phyloP scores from a whole-genome alignment of 2,329 filamentous ascomycete species.

The Botrytis squamosa region DNA sequence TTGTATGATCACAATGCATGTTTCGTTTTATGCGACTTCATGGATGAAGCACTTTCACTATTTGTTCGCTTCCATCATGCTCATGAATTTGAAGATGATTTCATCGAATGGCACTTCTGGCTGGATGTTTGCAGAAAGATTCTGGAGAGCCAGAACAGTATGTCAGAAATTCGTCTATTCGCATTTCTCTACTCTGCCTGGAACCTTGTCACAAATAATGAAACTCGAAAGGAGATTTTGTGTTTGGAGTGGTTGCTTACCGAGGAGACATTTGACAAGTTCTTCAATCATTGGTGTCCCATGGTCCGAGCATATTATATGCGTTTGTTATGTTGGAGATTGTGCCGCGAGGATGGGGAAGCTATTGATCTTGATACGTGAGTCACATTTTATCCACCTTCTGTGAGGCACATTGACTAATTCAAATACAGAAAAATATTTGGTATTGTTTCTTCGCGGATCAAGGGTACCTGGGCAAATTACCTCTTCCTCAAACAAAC shows the following conservation, averaged over 20 bases:
- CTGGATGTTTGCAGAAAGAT: slow-evolving; percentile 64
- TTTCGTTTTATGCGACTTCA: slow-evolving; percentile 70
- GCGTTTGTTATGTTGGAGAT: slow-evolving; percentile 68
- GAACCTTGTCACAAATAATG: slow-evolving; percentile 56
- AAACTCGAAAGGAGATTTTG: slow-evolving; percentile 57
- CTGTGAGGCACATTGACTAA: slow-evolving; percentile 30
- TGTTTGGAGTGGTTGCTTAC: slow-evolving; percentile 63
- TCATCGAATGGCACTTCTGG: slow-evolving; percentile 68
- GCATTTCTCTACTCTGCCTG: slow-evolving; percentile 67
- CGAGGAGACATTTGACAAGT: slow-evolving; percentile 60
- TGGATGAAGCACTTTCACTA: slow-evolving; percentile 66
- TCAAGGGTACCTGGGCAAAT: slow-evolving; percentile 62
- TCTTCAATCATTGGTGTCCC: slow-evolving; percentile 74
- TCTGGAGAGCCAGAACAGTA: slow-evolving; percentile 68
- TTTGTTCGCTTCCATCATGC: slow-evolving; percentile 59
- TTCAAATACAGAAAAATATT: slow-evolving; percentile 54
- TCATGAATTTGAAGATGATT: slow-evolving; percentile 39
- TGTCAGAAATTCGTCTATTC: slow-evolving; percentile 69
- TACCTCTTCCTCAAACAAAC: slow-evolving; percentile 59
- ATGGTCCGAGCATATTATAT: slow-evolving; percentile 78
- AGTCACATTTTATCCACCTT: slow-evolving; percentile 37
- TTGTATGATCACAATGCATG: slow-evolving; percentile 69
- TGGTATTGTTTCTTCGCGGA: slow-evolving; percentile 53
- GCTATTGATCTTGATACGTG: slow-evolving; percentile 55
- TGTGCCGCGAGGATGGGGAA: slow-evolving; percentile 60